Evolutionary conservation across 2,329 filamentous ascomycete genomes (phyloP).

Genomic region (Trichocomaceae sp.): DNA sequence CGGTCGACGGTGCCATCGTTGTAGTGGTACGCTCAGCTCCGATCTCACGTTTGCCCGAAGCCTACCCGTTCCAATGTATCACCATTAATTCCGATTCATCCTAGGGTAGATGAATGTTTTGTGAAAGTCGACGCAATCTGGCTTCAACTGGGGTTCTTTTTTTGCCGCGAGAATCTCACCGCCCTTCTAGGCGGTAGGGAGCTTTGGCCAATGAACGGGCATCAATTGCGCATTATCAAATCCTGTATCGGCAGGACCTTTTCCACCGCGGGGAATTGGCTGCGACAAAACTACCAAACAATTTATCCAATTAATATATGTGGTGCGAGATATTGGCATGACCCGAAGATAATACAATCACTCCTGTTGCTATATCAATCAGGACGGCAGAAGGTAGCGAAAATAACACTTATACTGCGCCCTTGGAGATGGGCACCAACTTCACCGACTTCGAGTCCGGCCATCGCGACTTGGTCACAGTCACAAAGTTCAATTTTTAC

Average conservation of each 20-base stretch:
- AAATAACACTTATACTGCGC: not conserved
- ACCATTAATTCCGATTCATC: not conserved
- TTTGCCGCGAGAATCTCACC: conserved; percentile 20
- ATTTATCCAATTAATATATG: not conserved
- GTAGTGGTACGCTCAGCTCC: not conserved
- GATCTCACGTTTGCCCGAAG: not conserved
- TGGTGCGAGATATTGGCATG: not conserved
- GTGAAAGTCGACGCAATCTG: conserved; percentile 24
- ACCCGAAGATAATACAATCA: not conserved
- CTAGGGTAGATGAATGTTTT: not conserved
- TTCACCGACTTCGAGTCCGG: conserved; percentile 41
- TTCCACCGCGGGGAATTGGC: conserved; percentile 1
- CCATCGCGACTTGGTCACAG: conserved; percentile 63
- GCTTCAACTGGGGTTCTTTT: conserved; percentile 18
- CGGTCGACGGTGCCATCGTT: conserved; percentile 27
- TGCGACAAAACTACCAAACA: not conserved
- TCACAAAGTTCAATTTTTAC: conserved; percentile 85
- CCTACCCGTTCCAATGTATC: not conserved
- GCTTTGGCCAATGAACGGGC: not conserved
- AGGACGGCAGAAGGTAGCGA: not conserved
- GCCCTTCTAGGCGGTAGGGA: conserved; percentile 14
- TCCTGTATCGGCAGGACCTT: conserved; percentile 1
- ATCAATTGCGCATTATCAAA: conserved; percentile 8
- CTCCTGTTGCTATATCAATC: not conserved
- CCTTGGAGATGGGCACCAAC: conserved; percentile 27